Evolutionary conservation across 768 basidiomycete species (phyloP).

Genomic region (Agaricus blazei): DNA sequence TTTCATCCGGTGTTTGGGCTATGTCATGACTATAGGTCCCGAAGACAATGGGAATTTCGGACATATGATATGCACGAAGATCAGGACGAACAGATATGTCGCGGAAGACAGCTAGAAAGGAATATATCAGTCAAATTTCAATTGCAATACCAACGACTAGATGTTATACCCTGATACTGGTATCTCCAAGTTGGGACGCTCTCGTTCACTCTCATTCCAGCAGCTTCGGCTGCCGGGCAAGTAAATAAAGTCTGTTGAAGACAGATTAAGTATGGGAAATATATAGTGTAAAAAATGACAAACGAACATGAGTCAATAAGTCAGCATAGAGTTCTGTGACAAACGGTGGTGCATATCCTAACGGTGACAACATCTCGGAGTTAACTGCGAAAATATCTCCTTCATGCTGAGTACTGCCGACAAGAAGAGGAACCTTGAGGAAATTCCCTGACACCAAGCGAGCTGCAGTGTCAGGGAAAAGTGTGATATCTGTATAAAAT

Average conservation of each 20-base stretch:
- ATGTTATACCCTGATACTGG: conserved; percentile 19
- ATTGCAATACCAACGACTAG: too few relatives aligned
- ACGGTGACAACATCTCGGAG: conserved; percentile 18
- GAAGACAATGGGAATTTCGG: conserved; percentile 34
- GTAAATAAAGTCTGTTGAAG: conserved; percentile 20
- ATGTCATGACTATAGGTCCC: conserved; percentile 25
- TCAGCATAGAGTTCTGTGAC: conserved; percentile 25
- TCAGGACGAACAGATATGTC: conserved; percentile 27
- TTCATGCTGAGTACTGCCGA: conserved; percentile 28
- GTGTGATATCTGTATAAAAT: conserved; percentile 22
- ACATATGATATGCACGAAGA: conserved; percentile 30
- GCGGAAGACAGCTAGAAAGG: conserved; percentile 24
- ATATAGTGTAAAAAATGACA: not conserved
- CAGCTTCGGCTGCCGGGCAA: conserved; percentile 24
- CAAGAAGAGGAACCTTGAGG: conserved; percentile 23
- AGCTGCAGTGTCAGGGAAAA: conserved; percentile 24
- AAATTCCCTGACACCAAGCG: conserved; percentile 24
- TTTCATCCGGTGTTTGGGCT: conserved; percentile 18
- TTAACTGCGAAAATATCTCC: conserved; percentile 29
- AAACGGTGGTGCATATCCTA: conserved; percentile 22
- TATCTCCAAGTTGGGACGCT: conserved; percentile 24
- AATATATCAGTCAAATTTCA: not conserved
- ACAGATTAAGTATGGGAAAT: too few relatives aligned
- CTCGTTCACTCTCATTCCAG: conserved; percentile 21
- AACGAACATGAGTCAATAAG: conserved; percentile 24